Percentiles rank a stretch among this genome's conserved stretches.
These are phyloP conservation scores for Xylaria grammica DNA, from an alignment of 495 filamentous ascomycete species.

Conservation along the genomic window DNA sequence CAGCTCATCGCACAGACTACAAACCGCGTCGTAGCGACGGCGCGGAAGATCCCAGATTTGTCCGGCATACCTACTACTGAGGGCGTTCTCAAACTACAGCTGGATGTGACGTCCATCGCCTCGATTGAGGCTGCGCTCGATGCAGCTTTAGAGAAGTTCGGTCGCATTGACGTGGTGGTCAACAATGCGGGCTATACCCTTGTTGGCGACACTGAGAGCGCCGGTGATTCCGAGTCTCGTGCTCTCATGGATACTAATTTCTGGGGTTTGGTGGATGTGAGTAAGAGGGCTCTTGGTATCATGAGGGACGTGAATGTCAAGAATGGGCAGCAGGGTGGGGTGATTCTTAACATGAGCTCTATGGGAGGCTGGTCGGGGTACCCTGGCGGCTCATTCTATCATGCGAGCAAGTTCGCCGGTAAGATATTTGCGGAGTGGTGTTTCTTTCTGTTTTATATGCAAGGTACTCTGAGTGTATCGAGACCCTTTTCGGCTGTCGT, in stretches of 20 bases:
- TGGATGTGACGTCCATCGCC: constrained; percentile 49
- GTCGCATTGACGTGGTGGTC: constrained; percentile 59
- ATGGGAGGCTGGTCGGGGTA: constrained; percentile 56
- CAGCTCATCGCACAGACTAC: constrained; percentile 41
- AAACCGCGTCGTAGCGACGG: constrained; percentile 56
- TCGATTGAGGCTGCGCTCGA: constrained; percentile 50
- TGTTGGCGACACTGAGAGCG: constrained; percentile 52
- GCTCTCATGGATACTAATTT: constrained; percentile 58
- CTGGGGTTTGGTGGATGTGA: constrained; percentile 56
- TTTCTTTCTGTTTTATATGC: too few relatives aligned
- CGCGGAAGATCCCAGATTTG: constrained; percentile 43
- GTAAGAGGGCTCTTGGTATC: constrained; percentile 49
- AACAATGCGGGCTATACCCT: constrained; percentile 63
- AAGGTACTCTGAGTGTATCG: too few relatives aligned
- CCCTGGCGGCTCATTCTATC: constrained; percentile 57
- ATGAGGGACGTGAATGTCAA: constrained; percentile 50
- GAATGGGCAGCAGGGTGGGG: constrained; percentile 47
- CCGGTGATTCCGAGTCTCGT: constrained; percentile 45
- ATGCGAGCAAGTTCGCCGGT: constrained; percentile 55
- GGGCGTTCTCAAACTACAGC: constrained; percentile 48
- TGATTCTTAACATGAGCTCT: constrained; percentile 59
- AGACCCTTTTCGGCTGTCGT: constrained; percentile 39
- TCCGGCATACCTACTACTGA: constrained; percentile 42
- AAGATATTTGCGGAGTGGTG: constrained; percentile 33
- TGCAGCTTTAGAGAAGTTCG: constrained; percentile 43